Evolutionary conservation across 1,139 yeast genomes (phyloP).

Genomic region (Hyphopichia burtonii): DNA sequence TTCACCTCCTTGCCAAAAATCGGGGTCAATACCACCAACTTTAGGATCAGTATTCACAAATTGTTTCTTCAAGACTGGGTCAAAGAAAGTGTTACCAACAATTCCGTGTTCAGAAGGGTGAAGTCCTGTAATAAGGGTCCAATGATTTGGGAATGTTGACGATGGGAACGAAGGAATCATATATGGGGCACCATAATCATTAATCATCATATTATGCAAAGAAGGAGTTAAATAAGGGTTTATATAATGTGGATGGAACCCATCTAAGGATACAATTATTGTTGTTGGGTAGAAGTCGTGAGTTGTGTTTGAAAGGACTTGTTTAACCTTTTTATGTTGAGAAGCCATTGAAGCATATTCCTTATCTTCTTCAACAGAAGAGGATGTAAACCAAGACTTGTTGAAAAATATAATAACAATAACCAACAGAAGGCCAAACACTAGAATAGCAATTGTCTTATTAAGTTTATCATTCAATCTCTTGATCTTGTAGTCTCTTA

Average conservation of each 20-base stretch:
- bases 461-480: constrained; percentile 17
- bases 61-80: constrained; percentile 52
- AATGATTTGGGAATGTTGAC: constrained; percentile 88
- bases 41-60: constrained; percentile 65
- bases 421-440: neutral
- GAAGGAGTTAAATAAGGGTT: constrained; percentile 66
- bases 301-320: constrained; percentile 62
- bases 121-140: constrained; percentile 86
- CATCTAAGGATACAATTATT: constrained; percentile 74
- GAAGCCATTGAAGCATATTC: neutral
- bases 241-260: constrained; percentile 91
- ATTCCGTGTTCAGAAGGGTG: constrained; percentile 86
- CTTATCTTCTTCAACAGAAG: neutral
- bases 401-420: neutral
- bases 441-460: constrained; percentile 4
- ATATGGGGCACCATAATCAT: constrained; percentile 72
- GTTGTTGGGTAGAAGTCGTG: constrained; percentile 76
- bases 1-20: constrained; percentile 83
- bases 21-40: constrained; percentile 54
- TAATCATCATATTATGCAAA: constrained; percentile 53
- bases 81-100: constrained; percentile 80
- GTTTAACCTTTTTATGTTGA: neutral
- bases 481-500: constrained; percentile 27
- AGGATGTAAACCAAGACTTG: neutral
- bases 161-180: constrained; percentile 89